These are phyloP conservation scores for Leishmania turanica DNA, from an alignment of 208 protist genomes.

Conservation along the genomic window DNA sequence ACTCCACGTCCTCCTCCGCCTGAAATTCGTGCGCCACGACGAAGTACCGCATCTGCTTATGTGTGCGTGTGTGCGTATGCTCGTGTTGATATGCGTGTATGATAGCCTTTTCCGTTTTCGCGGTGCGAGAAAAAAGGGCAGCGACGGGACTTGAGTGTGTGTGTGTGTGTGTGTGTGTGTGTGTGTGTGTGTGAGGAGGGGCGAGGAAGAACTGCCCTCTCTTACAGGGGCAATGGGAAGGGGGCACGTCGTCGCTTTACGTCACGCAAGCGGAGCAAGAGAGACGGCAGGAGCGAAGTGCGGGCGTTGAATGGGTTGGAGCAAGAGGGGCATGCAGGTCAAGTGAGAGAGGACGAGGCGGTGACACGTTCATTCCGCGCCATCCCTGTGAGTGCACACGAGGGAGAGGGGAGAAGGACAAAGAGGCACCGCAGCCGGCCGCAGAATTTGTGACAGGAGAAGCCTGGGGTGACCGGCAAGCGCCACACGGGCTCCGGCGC, in stretches of 20 bases:
- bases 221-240: neutral
- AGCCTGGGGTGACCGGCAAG: neutral
- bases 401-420: too few species aligned
- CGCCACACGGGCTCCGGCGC: too few species aligned
- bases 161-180: neutral
- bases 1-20: conserved; percentile 75
- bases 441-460: neutral
- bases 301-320: neutral
- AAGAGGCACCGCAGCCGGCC: neutral
- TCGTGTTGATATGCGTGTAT: neutral
- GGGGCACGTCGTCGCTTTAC: too few species aligned
- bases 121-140: neutral
- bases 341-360: neutral
- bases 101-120: neutral
- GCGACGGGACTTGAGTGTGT: neutral
- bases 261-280: neutral
- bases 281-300: neutral
- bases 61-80: neutral
- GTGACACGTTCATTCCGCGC: neutral
- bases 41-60: conserved; percentile 43
- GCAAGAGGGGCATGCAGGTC: neutral
- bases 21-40: conserved; percentile 70
- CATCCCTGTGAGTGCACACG: neutral
- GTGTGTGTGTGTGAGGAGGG: neutral
- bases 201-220: neutral